Conservation (phyloP, 106 monocot genomes). For the Dioscorea dumetorum region DNA sequence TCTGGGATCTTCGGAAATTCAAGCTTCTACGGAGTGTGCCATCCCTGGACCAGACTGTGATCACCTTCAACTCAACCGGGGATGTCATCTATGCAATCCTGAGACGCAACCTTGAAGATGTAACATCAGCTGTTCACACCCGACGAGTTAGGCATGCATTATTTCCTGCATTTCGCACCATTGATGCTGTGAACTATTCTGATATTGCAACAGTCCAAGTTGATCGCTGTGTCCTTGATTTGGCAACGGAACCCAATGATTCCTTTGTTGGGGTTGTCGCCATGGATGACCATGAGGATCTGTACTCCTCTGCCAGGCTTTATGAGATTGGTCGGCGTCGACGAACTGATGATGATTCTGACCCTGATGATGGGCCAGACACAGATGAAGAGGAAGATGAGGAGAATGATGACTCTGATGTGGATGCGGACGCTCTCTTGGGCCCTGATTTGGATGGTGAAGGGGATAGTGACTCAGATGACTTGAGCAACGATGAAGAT, state of each 20-base stretch:
- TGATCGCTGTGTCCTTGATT: conserved; percentile 87
- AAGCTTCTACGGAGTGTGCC: conserved; percentile 86
- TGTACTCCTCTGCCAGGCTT: conserved; percentile 78
- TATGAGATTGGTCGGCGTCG: conserved; percentile 81
- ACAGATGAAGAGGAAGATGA: conserved; percentile 74
- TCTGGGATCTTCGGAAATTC: conserved; percentile 94
- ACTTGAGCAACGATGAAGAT: conserved; percentile 47
- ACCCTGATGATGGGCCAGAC: conserved; percentile 81
- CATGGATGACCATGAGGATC: conserved; percentile 90
- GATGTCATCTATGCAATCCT: conserved; percentile 96
- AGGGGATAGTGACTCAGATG: conserved; percentile 43
- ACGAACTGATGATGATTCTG: conserved; percentile 90
- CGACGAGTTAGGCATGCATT: conserved; percentile 77
- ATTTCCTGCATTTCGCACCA: conserved; percentile 88
- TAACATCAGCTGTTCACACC: conserved; percentile 63
- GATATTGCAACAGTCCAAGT: conserved; percentile 90
- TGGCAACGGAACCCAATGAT: conserved; percentile 68
- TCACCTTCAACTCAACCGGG: conserved; percentile 67
- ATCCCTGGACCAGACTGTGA: conserved; percentile 85
- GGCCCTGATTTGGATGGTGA: conserved; percentile 37
- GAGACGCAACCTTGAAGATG: conserved; percentile 83
- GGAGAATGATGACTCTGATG: conserved; percentile 47
- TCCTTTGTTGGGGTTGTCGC: conserved; percentile 77
- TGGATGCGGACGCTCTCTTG: conserved; percentile 41
- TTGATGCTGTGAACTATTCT: conserved; percentile 77